Evolutionary conservation across 371 early-diverging fungal species (phyloP), one percentile per base, ranked within the genome.

Genomic region (Mucor mucedo): DNA sequence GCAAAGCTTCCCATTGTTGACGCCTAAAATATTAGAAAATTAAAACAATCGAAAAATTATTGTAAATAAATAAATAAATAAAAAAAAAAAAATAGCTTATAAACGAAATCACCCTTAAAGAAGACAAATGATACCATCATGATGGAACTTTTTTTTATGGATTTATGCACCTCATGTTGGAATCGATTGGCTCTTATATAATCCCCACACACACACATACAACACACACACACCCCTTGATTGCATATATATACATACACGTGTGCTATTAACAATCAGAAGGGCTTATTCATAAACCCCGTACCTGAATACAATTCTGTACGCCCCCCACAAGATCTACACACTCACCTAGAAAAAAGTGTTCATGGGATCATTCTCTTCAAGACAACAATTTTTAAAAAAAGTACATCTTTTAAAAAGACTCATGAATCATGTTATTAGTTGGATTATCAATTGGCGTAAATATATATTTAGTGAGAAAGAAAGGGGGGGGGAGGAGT

Each of bases 1-100:
- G 65, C 75, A 35, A 75, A 75, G 49, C 27, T 56, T 38, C 14
- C 52, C 28, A 38, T 54, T 38, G 28, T 54, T 21, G 61, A 61
- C 27, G 61, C 61, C 53, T 61, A 54, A n/a, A 49, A n/a, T n/a
- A n/a, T n/a, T n/a, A n/a, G n/a, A n/a, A n/a, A 21, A 21, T 21
- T 21, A 21, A 21, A 21, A 21, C 21, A 21, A 21, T 21, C 21
- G 21, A 21, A 21, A 21, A 21, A 21, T 28, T 28, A 28, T 5
- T 49, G 5, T 28, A 13, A 50, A 52, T 59, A 59, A 40, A 58
- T 59, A 52, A 41, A 39, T 41, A 50, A 49, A 40, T 35, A 48
- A 39, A 45, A 45, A 11, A 44, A 47, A 57, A 47, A 47, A 52
- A 42, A 60, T n/a, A n/a, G 21, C 21, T 21, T 21, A 21, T 21